These are phyloP conservation scores for Elsinoe perseae DNA, from an alignment of 2,329 filamentous ascomycete species.

Conservation along the genomic window DNA sequence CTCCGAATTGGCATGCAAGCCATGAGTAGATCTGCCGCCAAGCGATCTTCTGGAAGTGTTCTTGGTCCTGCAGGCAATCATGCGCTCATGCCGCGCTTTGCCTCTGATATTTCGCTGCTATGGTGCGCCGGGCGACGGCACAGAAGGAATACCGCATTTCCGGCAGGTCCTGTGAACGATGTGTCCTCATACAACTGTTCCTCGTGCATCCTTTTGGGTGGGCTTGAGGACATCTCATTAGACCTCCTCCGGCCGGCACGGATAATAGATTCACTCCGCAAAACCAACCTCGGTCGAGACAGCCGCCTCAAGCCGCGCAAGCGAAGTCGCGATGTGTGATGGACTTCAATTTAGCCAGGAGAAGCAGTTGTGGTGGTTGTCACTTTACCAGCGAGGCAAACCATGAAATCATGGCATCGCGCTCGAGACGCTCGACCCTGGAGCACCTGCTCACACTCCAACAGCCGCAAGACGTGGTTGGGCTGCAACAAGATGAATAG, in stretches of 20 bases:
- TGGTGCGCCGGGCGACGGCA: background rate
- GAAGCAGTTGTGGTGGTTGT: background rate
- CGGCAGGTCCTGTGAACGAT: background rate
- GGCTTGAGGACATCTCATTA: background rate
- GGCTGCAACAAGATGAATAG: background rate
- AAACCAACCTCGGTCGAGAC: background rate
- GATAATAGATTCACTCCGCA: background rate
- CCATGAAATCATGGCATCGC: conserved; percentile 2
- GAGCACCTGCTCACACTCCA: background rate
- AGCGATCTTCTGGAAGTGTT: conserved; percentile 9
- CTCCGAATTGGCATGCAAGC: conserved; percentile 11
- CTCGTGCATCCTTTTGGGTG: background rate
- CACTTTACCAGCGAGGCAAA: background rate
- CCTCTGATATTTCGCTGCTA: background rate
- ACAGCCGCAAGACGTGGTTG: background rate
- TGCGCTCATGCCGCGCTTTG: background rate
- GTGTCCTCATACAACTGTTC: background rate
- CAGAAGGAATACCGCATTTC: background rate
- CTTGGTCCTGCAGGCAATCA: conserved; percentile 14
- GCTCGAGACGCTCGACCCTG: background rate
- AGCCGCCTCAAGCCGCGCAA: background rate
- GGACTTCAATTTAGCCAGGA: background rate
- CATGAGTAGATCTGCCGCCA: conserved; percentile 10
- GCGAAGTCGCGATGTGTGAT: conserved; percentile 1
- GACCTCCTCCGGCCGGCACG: background rate